These are phyloP conservation scores for Kitagawia praeruptora DNA, from an alignment of 129 eudicot species.

Conservation along the genomic window DNA sequence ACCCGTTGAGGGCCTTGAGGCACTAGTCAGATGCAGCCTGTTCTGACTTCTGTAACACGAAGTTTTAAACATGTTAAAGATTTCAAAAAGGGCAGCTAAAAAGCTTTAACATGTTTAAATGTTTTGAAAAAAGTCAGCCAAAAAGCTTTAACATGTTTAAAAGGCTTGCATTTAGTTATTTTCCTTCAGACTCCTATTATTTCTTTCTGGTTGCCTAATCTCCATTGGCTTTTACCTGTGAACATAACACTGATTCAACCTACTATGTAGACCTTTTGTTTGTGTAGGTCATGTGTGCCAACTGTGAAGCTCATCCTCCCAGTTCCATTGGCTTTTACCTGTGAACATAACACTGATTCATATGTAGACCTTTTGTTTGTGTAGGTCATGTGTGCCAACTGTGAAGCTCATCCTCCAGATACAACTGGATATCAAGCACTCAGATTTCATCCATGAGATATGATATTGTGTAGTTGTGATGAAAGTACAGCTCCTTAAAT, in stretches of 20 bases:
- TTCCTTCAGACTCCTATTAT: background rate
- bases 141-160: conserved; percentile 1
- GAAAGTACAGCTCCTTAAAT: background rate
- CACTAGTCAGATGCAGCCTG: conserved; percentile 4
- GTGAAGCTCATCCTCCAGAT: background rate
- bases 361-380: background rate
- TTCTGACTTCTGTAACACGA: background rate
- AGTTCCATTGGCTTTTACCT: background rate
- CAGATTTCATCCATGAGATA: background rate
- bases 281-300: background rate
- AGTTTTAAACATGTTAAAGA: background rate
- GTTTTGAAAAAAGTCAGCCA: background rate
- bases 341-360: background rate
- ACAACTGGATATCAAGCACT: background rate
- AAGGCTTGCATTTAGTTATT: background rate
- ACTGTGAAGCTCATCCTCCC: background rate
- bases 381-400: conserved; percentile 1
- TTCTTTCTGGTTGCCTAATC: background rate
- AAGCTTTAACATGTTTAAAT: background rate
- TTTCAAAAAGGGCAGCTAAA: background rate
- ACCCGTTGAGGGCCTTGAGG: background rate
- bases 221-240: background rate
- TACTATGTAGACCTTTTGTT: background rate
- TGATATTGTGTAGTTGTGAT: background rate
- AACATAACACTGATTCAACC: background rate